phyloP scores from a whole-genome alignment of 2,329 filamentous ascomycete genomes.

The Aspergillus sp. region DNA sequence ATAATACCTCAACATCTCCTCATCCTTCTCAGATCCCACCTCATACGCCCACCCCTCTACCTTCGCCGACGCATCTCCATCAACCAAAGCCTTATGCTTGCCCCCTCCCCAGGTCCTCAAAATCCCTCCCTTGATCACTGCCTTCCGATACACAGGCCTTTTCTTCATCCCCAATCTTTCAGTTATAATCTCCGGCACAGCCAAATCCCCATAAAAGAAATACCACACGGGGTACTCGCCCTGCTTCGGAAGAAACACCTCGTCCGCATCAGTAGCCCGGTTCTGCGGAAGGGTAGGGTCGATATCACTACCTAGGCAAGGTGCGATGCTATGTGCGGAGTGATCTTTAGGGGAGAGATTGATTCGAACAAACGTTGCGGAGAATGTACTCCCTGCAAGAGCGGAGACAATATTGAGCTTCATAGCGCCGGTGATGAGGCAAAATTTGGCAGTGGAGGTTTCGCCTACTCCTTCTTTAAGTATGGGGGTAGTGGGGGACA shows the following conservation, averaged over 20 bases:
- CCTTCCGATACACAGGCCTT: background rate
- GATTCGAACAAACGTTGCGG: background rate
- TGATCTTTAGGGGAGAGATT: background rate
- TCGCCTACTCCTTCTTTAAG: background rate
- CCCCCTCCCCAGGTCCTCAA: background rate
- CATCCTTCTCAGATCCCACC: slow-evolving; percentile 31
- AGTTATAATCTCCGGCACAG: slow-evolving; percentile 28
- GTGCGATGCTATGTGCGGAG: background rate
- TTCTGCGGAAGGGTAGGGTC: slow-evolving; percentile 1
- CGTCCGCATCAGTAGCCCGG: background rate
- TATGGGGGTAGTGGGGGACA: background rate
- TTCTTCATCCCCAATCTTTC: background rate
- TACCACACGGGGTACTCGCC: slow-evolving; percentile 44
- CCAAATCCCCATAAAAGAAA: slow-evolving; percentile 48
- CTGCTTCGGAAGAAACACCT: slow-evolving; percentile 24
- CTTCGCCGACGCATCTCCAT: background rate
- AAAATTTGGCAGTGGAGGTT: background rate
- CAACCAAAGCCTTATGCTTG: slow-evolving; percentile 1
- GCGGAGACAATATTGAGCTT: background rate
- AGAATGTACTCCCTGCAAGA: background rate
- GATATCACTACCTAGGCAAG: background rate
- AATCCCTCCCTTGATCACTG: background rate
- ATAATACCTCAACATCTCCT: slow-evolving; percentile 37
- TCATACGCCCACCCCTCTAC: slow-evolving; percentile 20
- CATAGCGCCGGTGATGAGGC: background rate